phyloP scores from a whole-genome alignment of 1,139 yeast genomes.

The Saccharomyces hybrid region DNA sequence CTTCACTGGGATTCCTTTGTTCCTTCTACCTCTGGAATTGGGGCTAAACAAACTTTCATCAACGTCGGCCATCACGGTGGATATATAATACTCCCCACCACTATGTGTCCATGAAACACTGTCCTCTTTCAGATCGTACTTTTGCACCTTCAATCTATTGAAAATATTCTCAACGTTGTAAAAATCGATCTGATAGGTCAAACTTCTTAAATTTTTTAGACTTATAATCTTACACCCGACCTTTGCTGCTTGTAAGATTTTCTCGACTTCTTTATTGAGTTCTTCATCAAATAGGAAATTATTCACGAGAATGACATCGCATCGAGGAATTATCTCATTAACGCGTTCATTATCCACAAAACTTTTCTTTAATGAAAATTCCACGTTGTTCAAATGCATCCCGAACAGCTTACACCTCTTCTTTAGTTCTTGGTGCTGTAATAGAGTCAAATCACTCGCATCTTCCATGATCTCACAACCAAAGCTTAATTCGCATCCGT shows the following conservation, averaged over 20 bases:
- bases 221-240: constrained; percentile 77
- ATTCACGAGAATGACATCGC: constrained; percentile 71
- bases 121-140: constrained; percentile 56
- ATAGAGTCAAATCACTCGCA: constrained; percentile 61
- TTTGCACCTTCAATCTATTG: constrained; percentile 59
- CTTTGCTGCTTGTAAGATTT: constrained; percentile 53
- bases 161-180: constrained; percentile 52
- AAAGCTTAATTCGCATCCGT: constrained; percentile 66
- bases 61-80: constrained; percentile 52
- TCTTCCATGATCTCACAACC: constrained; percentile 88
- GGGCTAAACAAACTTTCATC: constrained; percentile 36
- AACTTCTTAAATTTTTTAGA: constrained; percentile 55
- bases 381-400: constrained; percentile 46
- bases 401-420: constrained; percentile 60
- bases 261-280: constrained; percentile 61
- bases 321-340: constrained; percentile 45
- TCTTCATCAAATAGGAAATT: constrained; percentile 76
- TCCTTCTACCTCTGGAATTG: constrained; percentile 19
- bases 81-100: constrained; percentile 62
- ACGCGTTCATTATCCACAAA: constrained; percentile 62
- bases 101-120: constrained; percentile 89
- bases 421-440: constrained; percentile 52
- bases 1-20: constrained; percentile 15
- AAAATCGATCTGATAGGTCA: constrained; percentile 46
- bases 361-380: constrained; percentile 58